These are phyloP conservation scores for Brachypodium distachyon DNA, from an alignment of 202 grass and related monocot genomes.

Conservation along the genomic window DNA sequence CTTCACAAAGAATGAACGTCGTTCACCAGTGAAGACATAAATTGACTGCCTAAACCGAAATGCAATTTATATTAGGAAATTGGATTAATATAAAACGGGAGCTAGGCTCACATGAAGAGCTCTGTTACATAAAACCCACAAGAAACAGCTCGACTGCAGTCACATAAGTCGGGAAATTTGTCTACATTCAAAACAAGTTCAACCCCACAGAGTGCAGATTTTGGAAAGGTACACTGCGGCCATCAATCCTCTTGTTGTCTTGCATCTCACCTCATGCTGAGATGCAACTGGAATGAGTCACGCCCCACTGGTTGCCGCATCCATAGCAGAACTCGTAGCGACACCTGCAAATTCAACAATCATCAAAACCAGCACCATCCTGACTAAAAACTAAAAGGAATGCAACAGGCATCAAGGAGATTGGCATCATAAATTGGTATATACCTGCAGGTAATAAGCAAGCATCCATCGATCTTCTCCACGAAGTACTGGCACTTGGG, in stretches of 20 bases:
- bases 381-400: background rate
- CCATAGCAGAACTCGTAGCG: conserved; percentile 52
- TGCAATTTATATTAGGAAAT: no score
- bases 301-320: conserved; percentile 25
- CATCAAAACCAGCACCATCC: background rate
- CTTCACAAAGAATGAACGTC: no score
- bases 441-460: conserved; percentile 61
- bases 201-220: background rate
- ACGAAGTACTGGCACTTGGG: conserved; percentile 49
- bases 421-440: no score
- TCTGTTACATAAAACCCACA: background rate
- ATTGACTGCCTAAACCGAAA: no score
- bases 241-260: no score
- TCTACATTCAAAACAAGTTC: background rate
- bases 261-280: background rate
- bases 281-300: conserved; percentile 10
- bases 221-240: no score
- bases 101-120: no score
- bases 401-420: background rate
- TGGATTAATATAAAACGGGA: no score
- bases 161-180: background rate
- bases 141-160: background rate
- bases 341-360: conserved; percentile 26
- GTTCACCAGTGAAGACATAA: no score
- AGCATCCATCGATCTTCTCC: conserved; percentile 37